Evolutionary conservation across 2,329 filamentous ascomycete species (phyloP).

Genomic region (Alternaria alternata): DNA sequence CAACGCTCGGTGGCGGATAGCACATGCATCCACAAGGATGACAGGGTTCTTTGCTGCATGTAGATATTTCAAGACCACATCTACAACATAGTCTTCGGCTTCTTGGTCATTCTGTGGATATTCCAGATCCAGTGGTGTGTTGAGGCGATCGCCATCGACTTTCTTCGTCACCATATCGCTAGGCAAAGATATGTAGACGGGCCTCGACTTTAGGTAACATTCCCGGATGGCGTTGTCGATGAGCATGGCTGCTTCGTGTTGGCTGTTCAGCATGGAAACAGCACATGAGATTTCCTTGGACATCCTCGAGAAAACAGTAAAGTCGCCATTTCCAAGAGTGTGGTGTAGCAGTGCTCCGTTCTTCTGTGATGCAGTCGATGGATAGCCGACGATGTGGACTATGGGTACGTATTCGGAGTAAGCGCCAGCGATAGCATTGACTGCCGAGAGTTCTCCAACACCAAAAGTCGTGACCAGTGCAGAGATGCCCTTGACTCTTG

Average conservation of each 20-base stretch:
- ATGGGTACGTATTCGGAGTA: slow-evolving; percentile 59
- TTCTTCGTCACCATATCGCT: slow-evolving; percentile 81
- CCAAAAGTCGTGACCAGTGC: slow-evolving; percentile 60
- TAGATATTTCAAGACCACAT: slow-evolving; percentile 77
- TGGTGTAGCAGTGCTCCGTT: slow-evolving; percentile 57
- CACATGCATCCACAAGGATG: slow-evolving; percentile 83
- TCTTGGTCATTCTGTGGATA: slow-evolving; percentile 72
- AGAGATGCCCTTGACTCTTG: slow-evolving; percentile 55
- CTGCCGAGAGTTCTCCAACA: slow-evolving; percentile 58
- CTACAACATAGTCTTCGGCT: slow-evolving; percentile 82
- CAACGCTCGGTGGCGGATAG: slow-evolving; percentile 77
- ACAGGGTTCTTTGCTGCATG: slow-evolving; percentile 76
- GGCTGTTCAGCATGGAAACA: slow-evolving; percentile 74
- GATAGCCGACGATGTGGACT: slow-evolving; percentile 58
- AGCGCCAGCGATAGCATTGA: slow-evolving; percentile 58
- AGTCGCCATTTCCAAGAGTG: slow-evolving; percentile 68
- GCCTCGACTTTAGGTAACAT: slow-evolving; percentile 76
- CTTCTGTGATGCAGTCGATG: slow-evolving; percentile 52
- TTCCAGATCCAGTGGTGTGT: slow-evolving; percentile 73
- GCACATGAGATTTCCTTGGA: slow-evolving; percentile 74
- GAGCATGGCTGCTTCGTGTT: slow-evolving; percentile 72
- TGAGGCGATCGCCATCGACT: slow-evolving; percentile 75
- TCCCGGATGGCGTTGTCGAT: slow-evolving; percentile 81
- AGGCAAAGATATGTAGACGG: slow-evolving; percentile 84
- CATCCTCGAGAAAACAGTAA: slow-evolving; percentile 84